These are phyloP conservation scores for Powellomyces hirtus DNA, from an alignment of 192 early-diverging fungal species.

Conservation along the genomic window DNA sequence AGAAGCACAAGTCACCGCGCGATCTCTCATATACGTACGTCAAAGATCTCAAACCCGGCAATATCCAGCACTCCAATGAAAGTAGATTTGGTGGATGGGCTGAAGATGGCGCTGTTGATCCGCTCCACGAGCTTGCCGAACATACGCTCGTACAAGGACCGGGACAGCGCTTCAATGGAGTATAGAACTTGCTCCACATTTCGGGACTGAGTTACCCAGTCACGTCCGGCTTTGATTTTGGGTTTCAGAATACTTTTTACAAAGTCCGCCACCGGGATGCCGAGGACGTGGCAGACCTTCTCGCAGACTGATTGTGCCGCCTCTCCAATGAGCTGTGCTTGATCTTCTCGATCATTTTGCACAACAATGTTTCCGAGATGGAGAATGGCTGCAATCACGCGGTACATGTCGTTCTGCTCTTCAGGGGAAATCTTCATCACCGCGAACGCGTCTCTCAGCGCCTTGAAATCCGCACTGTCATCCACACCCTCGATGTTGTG, in stretches of 20 bases:
- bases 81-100: slow-evolving; percentile 64
- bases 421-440: slow-evolving; percentile 77
- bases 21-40: slow-evolving; percentile 57
- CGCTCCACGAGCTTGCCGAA: slow-evolving; percentile 87
- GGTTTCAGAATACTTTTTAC: slow-evolving; percentile 83
- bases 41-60: slow-evolving; percentile 98
- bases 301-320: slow-evolving; percentile 64
- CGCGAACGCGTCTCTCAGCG: slow-evolving; percentile 74
- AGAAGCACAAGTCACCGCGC: background rate
- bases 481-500: slow-evolving; percentile 91
- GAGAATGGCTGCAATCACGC: slow-evolving; percentile 80
- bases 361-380: slow-evolving; percentile 93
- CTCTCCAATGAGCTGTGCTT: slow-evolving; percentile 78
- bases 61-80: slow-evolving; percentile 99
- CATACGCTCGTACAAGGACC: slow-evolving; percentile 93
- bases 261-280: slow-evolving; percentile 85
- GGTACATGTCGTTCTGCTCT: slow-evolving; percentile 79
- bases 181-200: slow-evolving; percentile 82
- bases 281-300: slow-evolving; percentile 91
- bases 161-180: slow-evolving; percentile 87
- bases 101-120: slow-evolving; percentile 71
- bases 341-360: slow-evolving; percentile 75
- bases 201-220: slow-evolving; percentile 92
- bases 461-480: slow-evolving; percentile 77
- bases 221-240: slow-evolving; percentile 89